Base-by-base conservation (phyloP, 2,329 filamentous ascomycete species). In the Rutstroemia sp. region DNA sequence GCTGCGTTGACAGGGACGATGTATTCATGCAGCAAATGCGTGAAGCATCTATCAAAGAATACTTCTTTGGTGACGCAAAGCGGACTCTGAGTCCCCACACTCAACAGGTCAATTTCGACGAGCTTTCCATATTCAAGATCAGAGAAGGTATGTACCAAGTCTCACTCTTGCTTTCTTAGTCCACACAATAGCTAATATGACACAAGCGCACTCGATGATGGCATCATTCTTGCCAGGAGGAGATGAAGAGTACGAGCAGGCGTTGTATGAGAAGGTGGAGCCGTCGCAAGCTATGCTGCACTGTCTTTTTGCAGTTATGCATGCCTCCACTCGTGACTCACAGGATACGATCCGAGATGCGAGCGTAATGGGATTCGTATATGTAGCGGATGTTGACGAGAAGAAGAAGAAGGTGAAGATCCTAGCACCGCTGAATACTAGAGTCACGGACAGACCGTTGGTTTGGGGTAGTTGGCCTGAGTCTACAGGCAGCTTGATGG, bases 381-480 rank as follows among this genome's bases (percentile, higher is more conserved):
- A 96, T 67, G 88, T 97, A 16, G 87, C 89, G 0, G 89, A 96
- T 60, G 89, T 97, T 4, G 92, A 99, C 67, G 88, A 89, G 67
- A 86, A 87, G 64, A 88, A 88, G 70, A 84, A 84, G 63, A 88
- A 88, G 69, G 77, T 96, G 34, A 87, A 89, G 67, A 77, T 97
- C 19, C 74, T 99, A 57, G 86, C 89, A 17, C 94, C 94, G 1
- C 84, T 96, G 59, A 88, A 88, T 52, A 91, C 91, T 2, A 80
- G 88, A 57, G 78, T 96, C 58, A 90, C 89, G 0, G 82, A 87
- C 62, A 79, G 86, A 67, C 91, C 92, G 5, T 76, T 97, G 66
- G 77, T 97, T 17, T 87, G 88, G 84, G 91, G 89, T 8, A 83
- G 76, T 57, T 96, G 89, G 88, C 92, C 92, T 1, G 91, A 95